Base-by-base conservation (phyloP, 768 basidiomycete genomes). In the Candolleomyces efflorescens region DNA sequence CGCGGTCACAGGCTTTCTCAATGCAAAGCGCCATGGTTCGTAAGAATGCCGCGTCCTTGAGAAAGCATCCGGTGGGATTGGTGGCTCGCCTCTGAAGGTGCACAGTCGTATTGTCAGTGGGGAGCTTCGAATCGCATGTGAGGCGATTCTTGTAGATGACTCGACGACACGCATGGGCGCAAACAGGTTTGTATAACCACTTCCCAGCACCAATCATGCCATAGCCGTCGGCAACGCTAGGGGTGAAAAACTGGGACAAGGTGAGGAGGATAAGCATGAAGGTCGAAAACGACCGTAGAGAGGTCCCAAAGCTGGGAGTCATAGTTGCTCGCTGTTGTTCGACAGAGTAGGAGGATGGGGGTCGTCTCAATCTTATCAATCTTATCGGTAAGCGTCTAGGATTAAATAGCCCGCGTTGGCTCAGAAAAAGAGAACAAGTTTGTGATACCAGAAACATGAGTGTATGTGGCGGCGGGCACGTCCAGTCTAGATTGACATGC, bases 41-140 rank as follows among this genome's bases (percentile, higher is more conserved):
- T 12, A 59, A 17, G 41, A 55, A 59, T 17, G 54, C 59, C 6
- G 59, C 59, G 36, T 59, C 59, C 39, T 55, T 27, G 23, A 55
- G 53, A 27, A 55, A 51, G 23, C 59, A 59, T 41, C 27, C 37
- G 17, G 41, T n/a, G 20, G 46, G 38, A 37, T 55, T 59, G 32
- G 32, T 32, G 32, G 11, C 32, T 32, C 23, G 37, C 15, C 36
- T 41, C 15, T 50, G 48, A n/a, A 27, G 18, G 26, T 50, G 55
- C 6, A 37, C 24, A 17, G 26, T 50, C 24, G 15, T 11, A 15
- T 27, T 36, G 13, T 26, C 38, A 24, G 38, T 15, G 4, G 37
- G 15, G 3, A 44, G n/a, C 26, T 48, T 39, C 26, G 53, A 49
- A 15, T 49, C 47, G 46, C 58, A 59, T 10, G 39, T n/a, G 18